These are phyloP conservation scores for Pleurotus ostreatus DNA, from an alignment of 768 basidiomycete genomes.

Conservation along the genomic window DNA sequence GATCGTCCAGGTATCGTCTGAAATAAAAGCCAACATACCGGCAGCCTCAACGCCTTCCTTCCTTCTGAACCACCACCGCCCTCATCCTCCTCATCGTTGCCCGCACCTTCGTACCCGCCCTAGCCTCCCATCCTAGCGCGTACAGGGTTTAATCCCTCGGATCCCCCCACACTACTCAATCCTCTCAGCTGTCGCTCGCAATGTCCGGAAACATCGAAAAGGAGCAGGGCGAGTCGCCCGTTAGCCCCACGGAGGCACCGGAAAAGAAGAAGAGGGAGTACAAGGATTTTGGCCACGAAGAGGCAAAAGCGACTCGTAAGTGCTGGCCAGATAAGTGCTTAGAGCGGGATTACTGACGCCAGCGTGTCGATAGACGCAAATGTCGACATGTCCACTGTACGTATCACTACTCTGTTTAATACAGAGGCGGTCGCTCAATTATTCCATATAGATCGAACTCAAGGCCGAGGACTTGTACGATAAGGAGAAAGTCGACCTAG, in stretches of 20 bases:
- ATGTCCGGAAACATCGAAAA: constrained; percentile 51
- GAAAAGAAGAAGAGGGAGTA: constrained; percentile 75
- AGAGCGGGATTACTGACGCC: constrained; percentile 13
- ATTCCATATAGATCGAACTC: constrained; percentile 64
- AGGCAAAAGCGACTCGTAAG: constrained; percentile 65
- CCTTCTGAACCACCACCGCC: constrained; percentile 8
- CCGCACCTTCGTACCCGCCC: background rate
- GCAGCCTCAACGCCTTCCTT: constrained; percentile 8
- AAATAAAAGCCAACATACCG: constrained; percentile 10
- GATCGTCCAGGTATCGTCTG: constrained; percentile 8
- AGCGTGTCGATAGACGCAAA: constrained; percentile 56
- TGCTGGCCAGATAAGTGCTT: constrained; percentile 15
- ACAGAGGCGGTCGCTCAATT: background rate
- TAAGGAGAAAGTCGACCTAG: constrained; percentile 98
- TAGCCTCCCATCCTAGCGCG: background rate
- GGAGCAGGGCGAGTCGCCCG: constrained; percentile 53
- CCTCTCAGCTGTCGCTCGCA: constrained; percentile 20
- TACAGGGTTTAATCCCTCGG: constrained; percentile 6
- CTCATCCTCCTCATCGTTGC: constrained; percentile 4
- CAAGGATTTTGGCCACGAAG: constrained; percentile 80
- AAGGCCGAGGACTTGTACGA: constrained; percentile 94
- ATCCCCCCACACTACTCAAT: constrained; percentile 12
- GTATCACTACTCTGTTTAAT: constrained; percentile 14
- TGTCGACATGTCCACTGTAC: constrained; percentile 79
- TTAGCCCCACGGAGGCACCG: constrained; percentile 19